Evolutionary conservation across 129 eudicot genomes (phyloP).

Genomic region (Ambrosia artemisiifolia): DNA sequence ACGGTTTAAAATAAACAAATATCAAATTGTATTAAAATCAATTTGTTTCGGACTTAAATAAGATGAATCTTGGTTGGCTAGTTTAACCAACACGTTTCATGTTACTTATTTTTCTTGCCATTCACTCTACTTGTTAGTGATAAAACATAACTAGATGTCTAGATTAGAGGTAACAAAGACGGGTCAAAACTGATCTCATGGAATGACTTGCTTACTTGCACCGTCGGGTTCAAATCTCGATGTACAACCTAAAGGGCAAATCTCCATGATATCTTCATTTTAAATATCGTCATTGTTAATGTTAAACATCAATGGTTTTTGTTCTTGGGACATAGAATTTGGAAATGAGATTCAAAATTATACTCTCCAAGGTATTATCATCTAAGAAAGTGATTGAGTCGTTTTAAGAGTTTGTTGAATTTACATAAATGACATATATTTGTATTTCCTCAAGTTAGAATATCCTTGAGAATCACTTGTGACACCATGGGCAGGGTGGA

Average conservation of each 20-base stretch:
- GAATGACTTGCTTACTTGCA: not conserved
- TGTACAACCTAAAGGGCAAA: too few relatives aligned
- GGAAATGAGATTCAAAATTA: not conserved
- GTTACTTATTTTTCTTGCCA: too few relatives aligned
- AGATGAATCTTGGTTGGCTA: too few relatives aligned
- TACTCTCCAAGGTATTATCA: not conserved
- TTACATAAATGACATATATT: slow-evolving; percentile 8
- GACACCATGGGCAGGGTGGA: slow-evolving; percentile 27
- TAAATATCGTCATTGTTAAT: not conserved
- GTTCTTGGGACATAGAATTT: not conserved
- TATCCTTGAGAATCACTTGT: slow-evolving; percentile 10
- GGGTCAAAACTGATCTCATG: not conserved
- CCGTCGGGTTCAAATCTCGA: not conserved
- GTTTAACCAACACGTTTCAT: not conserved
- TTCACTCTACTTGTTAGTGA: not conserved
- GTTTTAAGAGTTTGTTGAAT: slow-evolving; percentile 1
- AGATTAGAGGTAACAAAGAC: too few relatives aligned
- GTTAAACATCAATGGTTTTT: too few relatives aligned
- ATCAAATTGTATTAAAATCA: too few relatives aligned
- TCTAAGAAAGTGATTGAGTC: not conserved
- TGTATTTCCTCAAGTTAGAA: not conserved
- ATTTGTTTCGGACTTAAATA: too few relatives aligned
- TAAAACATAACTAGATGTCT: too few relatives aligned
- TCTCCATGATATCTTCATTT: not conserved
- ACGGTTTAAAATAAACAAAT: too few relatives aligned